Evolutionary conservation across 306 rosid species (phyloP).

Genomic region (Sindora glabra): DNA sequence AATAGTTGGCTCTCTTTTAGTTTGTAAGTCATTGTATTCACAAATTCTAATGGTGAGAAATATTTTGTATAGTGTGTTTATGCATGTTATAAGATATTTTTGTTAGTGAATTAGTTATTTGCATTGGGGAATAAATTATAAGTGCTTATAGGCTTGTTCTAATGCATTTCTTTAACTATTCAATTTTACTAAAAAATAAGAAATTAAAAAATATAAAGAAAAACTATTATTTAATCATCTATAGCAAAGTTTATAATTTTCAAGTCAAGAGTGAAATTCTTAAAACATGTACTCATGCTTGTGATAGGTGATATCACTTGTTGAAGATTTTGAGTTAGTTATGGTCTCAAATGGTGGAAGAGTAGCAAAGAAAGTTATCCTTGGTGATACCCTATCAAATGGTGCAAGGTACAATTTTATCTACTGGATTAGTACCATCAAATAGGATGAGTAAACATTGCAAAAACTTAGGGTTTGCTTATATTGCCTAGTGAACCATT

Average conservation of each 20-base stretch:
- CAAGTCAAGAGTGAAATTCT: neutral
- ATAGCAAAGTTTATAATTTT: constrained; percentile 1
- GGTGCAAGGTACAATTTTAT: constrained; percentile 79
- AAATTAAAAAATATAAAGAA: no score
- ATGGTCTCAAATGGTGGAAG: constrained; percentile 52
- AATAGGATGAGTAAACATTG: constrained; percentile 90
- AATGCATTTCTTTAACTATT: no score
- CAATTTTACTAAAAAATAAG: constrained; percentile 2
- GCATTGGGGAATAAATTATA: neutral
- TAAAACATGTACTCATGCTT: constrained; percentile 5
- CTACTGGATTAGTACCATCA: constrained; percentile 92
- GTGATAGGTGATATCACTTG: constrained; percentile 7
- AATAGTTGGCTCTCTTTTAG: no score
- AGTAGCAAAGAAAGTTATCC: constrained; percentile 41
- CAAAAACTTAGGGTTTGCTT: constrained; percentile 93
- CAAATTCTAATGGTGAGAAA: neutral
- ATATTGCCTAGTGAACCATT: constrained; percentile 7
- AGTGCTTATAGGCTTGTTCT: neutral
- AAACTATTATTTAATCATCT: no score
- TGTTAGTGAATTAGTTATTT: neutral
- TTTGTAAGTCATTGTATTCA: no score
- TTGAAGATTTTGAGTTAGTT: constrained; percentile 53
- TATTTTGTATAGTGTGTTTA: neutral
- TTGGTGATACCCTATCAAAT: constrained; percentile 74
- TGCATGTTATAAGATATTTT: neutral